Evolutionary conservation across 805 yeast genomes (phyloP).

Genomic region (Dipodascus geniculatus): DNA sequence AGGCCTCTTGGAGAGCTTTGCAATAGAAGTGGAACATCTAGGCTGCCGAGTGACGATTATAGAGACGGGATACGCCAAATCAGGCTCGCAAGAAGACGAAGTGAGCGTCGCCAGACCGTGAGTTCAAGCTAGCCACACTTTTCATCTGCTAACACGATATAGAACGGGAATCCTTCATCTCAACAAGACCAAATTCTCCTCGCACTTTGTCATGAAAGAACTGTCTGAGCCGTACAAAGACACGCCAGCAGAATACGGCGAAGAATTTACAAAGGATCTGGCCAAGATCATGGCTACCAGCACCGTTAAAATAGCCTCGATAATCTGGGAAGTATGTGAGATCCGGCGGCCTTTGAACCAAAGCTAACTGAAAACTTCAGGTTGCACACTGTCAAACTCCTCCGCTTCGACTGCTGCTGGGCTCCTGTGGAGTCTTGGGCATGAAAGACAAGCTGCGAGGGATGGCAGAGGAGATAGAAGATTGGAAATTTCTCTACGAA

Average conservation of each 20-base stretch:
- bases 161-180: constrained; percentile 1
- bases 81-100: background rate
- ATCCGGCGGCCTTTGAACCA: background rate
- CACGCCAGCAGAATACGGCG: constrained; percentile 17
- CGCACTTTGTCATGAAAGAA: constrained; percentile 16
- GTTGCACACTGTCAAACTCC: constrained; percentile 19
- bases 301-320: constrained; percentile 16
- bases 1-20: constrained; percentile 22
- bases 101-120: background rate
- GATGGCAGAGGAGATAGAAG: constrained; percentile 26
- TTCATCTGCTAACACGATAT: background rate
- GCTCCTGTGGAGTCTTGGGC: constrained; percentile 18
- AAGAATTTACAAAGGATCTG: constrained; percentile 5
- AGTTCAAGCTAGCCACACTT: background rate
- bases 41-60: constrained; percentile 11
- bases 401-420: constrained; percentile 20
- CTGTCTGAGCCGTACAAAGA: constrained; percentile 12
- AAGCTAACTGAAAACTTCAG: background rate
- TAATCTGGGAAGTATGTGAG: constrained; percentile 16
- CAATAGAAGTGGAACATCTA: constrained; percentile 17
- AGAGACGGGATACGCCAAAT: constrained; percentile 9
- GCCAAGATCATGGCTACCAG: constrained; percentile 14
- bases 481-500: constrained; percentile 25
- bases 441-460: constrained; percentile 22
- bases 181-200: constrained; percentile 6